Conservation (phyloP, 768 basidiomycete genomes). For the Kwoniella heveanensis region DNA sequence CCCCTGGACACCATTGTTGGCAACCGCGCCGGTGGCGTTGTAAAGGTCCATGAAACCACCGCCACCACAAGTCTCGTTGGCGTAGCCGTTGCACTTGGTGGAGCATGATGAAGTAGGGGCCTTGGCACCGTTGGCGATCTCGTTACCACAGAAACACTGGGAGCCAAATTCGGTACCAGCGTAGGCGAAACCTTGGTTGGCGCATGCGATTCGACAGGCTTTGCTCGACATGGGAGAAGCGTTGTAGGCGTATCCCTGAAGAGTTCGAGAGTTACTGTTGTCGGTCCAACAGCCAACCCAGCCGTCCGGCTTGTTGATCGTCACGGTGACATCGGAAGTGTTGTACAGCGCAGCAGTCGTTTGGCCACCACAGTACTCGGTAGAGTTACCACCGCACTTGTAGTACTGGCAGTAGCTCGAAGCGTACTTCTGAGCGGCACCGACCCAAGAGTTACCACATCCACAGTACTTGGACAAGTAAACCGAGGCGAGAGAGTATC, state of each 20-base stretch:
- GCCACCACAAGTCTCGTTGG: conserved; percentile 35
- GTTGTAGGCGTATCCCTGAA: conserved; percentile 29
- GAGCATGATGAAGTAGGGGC: conserved; percentile 23
- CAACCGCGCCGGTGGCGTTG: conserved; percentile 27
- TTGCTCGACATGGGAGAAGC: conserved; percentile 30
- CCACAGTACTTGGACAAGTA: conserved; percentile 32
- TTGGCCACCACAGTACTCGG: conserved; percentile 42
- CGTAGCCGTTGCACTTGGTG: conserved; percentile 29
- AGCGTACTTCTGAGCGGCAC: conserved; percentile 18
- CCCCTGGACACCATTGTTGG: conserved; percentile 17
- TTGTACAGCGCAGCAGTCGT: conserved; percentile 29
- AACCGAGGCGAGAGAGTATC: conserved; percentile 30
- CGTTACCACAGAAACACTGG: conserved; percentile 30
- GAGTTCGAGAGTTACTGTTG: conserved; percentile 3
- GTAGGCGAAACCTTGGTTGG: conserved; percentile 22
- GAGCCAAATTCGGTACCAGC: conserved; percentile 35
- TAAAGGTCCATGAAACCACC: conserved; percentile 27
- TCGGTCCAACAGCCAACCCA: conserved; percentile 26
- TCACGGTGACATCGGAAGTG: conserved; percentile 10
- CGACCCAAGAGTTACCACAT: conserved; percentile 33
- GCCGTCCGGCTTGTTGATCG: conserved; percentile 22
- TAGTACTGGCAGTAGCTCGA: conserved; percentile 31
- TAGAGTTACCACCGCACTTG: conserved; percentile 42
- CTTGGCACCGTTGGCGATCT: conserved; percentile 18
- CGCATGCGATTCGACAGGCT: conserved; percentile 34